Evolutionary conservation across 257 asterid genomes (phyloP).

Genomic region (Solanum stenotomum): DNA sequence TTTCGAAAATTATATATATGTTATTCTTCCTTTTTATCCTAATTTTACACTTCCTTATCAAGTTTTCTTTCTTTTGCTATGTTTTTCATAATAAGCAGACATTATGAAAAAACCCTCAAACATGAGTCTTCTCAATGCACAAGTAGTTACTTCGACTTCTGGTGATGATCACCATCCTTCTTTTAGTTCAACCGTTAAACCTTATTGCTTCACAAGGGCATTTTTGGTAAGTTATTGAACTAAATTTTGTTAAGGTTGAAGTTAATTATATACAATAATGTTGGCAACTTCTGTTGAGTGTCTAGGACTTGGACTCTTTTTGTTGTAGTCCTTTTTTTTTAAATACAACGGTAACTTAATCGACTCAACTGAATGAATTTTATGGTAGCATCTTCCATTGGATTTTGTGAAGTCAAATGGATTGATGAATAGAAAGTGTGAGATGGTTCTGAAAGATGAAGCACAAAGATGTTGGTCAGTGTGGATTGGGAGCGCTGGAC

Average conservation of each 20-base stretch:
- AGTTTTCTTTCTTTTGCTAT: neutral
- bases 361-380: neutral
- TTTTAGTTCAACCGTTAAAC: neutral
- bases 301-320: neutral
- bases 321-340: neutral
- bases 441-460: neutral
- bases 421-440: neutral
- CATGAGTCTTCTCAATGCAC: neutral
- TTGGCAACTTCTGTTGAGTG: neutral
- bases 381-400: neutral
- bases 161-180: neutral
- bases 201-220: neutral
- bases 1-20: neutral
- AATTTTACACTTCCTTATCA: neutral
- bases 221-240: neutral
- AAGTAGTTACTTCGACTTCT: neutral
- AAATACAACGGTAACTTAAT: neutral
- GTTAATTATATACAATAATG: neutral
- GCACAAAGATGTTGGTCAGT: neutral
- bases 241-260: neutral
- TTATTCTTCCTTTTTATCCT: neutral
- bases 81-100: neutral
- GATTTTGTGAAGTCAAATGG: slow-evolving; percentile 2
- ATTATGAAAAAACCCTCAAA: neutral
- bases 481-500: neutral